Base-by-base conservation (phyloP, 495 filamentous ascomycete genomes). In the Aspergillus asperescens region DNA sequence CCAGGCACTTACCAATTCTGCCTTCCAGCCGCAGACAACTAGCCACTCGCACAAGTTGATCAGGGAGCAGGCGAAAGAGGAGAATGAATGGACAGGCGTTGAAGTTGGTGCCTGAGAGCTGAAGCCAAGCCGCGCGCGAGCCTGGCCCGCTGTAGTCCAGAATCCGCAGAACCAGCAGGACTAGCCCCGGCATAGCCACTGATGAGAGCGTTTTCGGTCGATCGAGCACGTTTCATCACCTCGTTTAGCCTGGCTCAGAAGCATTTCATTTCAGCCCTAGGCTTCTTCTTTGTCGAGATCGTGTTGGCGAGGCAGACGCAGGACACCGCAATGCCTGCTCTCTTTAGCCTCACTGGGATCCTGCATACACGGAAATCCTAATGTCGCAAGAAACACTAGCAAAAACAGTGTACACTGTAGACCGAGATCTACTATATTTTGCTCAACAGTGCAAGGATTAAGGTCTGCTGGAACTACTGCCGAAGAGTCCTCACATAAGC, bases 161-260 rank as follows among this genome's bases (percentile, higher is more conserved):
- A n/a, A n/a, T n/a, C n/a, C n/a, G n/a, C n/a, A n/a, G n/a, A n/a
- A n/a, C n/a, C n/a, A n/a, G n/a, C n/a, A n/a, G n/a, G n/a, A n/a
- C 31, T 32, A 47, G 44, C 44, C 44, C 9, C 44, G 35, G 44
- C 44, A 47, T 29, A 47, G 44, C 44, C 44, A 47, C 44, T 29
- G 16, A 31, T 35, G n/a, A 47, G 28, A 35, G 31, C 28, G 15
- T 19, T 32, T 41, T 27, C 13, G 12, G 44, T 47, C 29, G 44
- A 29, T 32, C 44, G 18, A 47, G 19, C 44, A 29, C 28, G 44
- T 47, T 47, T 47, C 44, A 32, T 18, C 16, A 5, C 43, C 28
- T 13, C 15, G 32, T 46, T 27, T 20, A 32, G 44, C 27, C 44
- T 35, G 44, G 44, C 29, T 10, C 15, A 24, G 28, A 47, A 20